Evolutionary conservation across 2,329 filamentous ascomycete genomes (phyloP).

Genomic region (Cryphonectria carpinicola): DNA sequence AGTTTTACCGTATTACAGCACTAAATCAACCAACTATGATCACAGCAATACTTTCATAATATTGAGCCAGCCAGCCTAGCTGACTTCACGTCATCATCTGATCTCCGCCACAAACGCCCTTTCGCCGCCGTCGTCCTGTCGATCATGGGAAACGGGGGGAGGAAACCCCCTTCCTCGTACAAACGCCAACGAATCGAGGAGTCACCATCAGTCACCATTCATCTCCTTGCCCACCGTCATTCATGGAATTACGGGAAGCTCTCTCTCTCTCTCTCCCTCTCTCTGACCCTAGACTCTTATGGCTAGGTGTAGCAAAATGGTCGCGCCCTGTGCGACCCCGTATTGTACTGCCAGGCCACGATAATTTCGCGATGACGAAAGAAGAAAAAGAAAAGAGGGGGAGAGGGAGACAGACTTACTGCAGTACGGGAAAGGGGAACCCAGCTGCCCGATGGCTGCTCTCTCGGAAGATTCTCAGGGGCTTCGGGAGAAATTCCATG

Average conservation of each 20-base stretch:
- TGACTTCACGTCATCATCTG: slow-evolving; percentile 9
- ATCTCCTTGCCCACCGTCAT: background rate
- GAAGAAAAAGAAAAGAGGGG: background rate
- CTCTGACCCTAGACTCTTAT: background rate
- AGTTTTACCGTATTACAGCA: background rate
- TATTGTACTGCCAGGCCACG: background rate
- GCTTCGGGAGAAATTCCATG: slow-evolving; percentile 24
- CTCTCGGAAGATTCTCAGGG: background rate
- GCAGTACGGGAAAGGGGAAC: background rate
- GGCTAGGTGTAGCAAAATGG: background rate
- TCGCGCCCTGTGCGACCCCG: background rate
- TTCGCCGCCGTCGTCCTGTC: background rate
- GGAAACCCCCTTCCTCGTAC: background rate
- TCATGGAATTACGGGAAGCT: background rate
- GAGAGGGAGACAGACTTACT: too few relatives aligned
- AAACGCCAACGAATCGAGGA: background rate
- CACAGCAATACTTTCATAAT: background rate
- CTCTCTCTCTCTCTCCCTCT: background rate
- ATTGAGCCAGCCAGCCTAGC: background rate
- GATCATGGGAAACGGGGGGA: background rate
- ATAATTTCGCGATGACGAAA: background rate
- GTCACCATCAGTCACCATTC: background rate
- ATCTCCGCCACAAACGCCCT: slow-evolving; percentile 5
- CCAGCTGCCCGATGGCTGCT: background rate
- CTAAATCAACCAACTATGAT: background rate